Percentiles rank a stretch among this genome's conserved stretches.
Conservation (phyloP, 2,329 filamentous ascomycete species). For the Canariomyces notabilis region DNA sequence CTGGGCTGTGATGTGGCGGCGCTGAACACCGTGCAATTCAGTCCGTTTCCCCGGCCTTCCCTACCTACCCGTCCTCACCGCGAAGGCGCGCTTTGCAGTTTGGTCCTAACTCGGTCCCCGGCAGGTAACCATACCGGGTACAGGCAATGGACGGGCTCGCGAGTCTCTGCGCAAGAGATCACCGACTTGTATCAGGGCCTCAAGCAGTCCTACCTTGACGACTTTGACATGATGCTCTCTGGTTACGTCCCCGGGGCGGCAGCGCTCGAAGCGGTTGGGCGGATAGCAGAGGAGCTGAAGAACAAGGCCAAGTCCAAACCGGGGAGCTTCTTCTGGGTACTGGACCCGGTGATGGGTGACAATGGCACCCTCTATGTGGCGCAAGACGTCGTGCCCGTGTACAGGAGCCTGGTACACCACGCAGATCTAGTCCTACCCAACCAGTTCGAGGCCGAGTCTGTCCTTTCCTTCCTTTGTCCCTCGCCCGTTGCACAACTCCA, state of each 20-base stretch:
- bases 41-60: conserved; percentile 48
- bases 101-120: conserved; percentile 1
- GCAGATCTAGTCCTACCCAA: conserved; percentile 94
- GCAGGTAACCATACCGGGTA: conserved; percentile 95
- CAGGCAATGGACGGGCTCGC: conserved; percentile 78
- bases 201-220: conserved; percentile 74
- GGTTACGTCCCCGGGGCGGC: conserved; percentile 90
- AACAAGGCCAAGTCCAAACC: conserved; percentile 56
- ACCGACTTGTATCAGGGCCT: conserved; percentile 78
- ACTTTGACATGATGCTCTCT: conserved; percentile 91
- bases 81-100: neutral
- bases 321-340: conserved; percentile 89
- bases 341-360: conserved; percentile 98
- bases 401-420: conserved; percentile 70
- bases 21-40: conserved; percentile 96
- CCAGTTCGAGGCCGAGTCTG: conserved; percentile 93
- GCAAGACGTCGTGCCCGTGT: conserved; percentile 85
- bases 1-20: conserved; percentile 90
- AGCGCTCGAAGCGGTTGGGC: conserved; percentile 76
- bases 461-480: conserved; percentile 16
- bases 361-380: conserved; percentile 88
- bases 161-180: conserved; percentile 76
- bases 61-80: neutral
- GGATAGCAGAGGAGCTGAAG: conserved; percentile 76
- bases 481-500: neutral